Conservation (phyloP, 2,329 filamentous ascomycete genomes). For the Tolypocladium album region DNA sequence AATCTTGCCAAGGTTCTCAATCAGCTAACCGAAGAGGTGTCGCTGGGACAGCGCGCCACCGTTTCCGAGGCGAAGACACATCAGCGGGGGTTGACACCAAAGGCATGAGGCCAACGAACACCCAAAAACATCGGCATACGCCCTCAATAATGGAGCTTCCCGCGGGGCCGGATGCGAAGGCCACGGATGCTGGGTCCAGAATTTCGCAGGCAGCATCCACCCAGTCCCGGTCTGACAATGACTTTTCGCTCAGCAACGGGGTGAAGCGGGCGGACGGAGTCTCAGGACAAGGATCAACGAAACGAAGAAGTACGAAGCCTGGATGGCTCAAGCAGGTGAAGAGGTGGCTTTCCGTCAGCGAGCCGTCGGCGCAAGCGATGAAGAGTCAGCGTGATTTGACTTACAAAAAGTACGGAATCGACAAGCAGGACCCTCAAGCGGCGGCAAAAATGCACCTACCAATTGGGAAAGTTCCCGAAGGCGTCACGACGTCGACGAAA, state of each 20-base stretch:
- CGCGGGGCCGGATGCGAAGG: neutral
- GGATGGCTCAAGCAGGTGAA: conserved; percentile 33
- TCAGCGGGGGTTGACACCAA: neutral
- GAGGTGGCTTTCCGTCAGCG: conserved; percentile 35
- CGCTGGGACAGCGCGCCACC: neutral
- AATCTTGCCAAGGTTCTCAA: neutral
- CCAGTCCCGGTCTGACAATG: neutral
- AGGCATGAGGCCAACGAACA: neutral
- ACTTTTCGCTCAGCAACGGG: neutral
- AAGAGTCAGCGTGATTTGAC: conserved; percentile 32
- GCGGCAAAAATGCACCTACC: conserved; percentile 35
- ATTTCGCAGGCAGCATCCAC: neutral
- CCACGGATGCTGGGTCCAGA: neutral
- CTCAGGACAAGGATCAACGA: neutral
- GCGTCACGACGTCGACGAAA: conserved; percentile 33
- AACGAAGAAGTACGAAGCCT: conserved; percentile 17
- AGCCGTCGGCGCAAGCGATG: conserved; percentile 38
- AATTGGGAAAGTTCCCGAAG: conserved; percentile 30
- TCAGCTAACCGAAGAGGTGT: neutral
- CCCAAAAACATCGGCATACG: neutral
- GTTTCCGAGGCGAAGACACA: neutral
- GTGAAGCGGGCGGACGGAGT: neutral
- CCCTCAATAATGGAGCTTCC: neutral
- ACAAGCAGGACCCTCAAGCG: conserved; percentile 30
- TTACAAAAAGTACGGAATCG: conserved; percentile 32